Base-by-base conservation (phyloP, 768 basidiomycete species). In the Xerocomellus intermedius region DNA sequence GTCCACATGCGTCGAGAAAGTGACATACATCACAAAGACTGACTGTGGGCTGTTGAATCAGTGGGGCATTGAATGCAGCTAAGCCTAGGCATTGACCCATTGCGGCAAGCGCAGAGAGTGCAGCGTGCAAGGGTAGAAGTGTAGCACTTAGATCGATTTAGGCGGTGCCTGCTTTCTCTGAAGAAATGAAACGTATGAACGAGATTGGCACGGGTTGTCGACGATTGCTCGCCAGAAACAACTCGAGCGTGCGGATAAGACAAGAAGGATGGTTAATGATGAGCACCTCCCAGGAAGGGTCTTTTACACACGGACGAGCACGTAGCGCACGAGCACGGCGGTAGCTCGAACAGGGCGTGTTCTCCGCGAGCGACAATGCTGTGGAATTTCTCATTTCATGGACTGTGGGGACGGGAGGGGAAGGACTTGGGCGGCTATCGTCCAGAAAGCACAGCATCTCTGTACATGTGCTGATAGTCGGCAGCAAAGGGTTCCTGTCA, bases 21-120 rank as follows among this genome's bases (percentile, higher is more conserved):
- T 22, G 14, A 68, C 77, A 52, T 62, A 85, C 83, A 60, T 83
- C 77, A 68, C 84, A 86, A 36, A 82, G 68, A 44, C 64, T 73
- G 16, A 73, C 69, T 43, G 71, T 60, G 44, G 64, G 26, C 35
- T 65, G 69, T 47, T 44, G 57, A 32, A 61, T 38, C 30, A 54
- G 21, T 8, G 54, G 32, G 26, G 48, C 33, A 21, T 50, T 62
- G 33, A 36, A 47, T 4, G 70, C 59, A 17, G 72, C 72, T 26
- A 72, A 57, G 50, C 72, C 72, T 26, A 72, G 58, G 50, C 72
- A 73, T 60, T 72, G 72, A 39, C 72, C 70, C 62, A 72, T 65
- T 0, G 70, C 71, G 17, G 66, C 70, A n/a, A 73, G 72, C 51
- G 69, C 64, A 35, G 70, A 72, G 54, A 72, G 72, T 26, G 70